Evolutionary conservation across 1,284 basidiomycete genomes (phyloP).

Genomic region (Leccinum fallax): DNA sequence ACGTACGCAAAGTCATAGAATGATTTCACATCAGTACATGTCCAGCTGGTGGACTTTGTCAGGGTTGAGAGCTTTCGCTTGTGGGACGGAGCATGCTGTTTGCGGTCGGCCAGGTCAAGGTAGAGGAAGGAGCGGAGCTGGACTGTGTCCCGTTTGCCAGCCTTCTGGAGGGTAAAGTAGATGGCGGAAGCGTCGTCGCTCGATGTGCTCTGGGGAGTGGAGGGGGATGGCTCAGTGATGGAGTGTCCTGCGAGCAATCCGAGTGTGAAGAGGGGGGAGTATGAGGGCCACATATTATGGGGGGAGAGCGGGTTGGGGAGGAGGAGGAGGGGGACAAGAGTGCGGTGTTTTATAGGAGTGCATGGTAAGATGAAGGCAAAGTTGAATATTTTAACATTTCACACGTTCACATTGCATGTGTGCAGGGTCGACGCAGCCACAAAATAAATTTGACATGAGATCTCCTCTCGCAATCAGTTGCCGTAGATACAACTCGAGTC

Average conservation of each 20-base stretch:
- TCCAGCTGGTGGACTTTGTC: constrained; percentile 33
- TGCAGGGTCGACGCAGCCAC: constrained; percentile 19
- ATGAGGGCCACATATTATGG: constrained; percentile 27
- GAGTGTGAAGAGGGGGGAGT: constrained; percentile 33
- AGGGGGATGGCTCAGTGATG: not conserved
- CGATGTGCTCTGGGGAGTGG: not conserved
- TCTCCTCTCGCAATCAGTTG: constrained; percentile 18
- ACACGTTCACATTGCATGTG: constrained; percentile 17
- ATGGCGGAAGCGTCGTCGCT: constrained; percentile 39
- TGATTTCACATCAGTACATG: constrained; percentile 28
- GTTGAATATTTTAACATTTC: constrained; percentile 22
- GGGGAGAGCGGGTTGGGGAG: not conserved
- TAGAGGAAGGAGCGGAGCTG: constrained; percentile 58
- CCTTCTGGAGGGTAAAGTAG: constrained; percentile 56
- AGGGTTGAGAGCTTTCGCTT: constrained; percentile 41
- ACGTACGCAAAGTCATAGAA: constrained; percentile 26
- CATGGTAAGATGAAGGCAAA: constrained; percentile 12
- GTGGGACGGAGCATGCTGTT: constrained; percentile 45
- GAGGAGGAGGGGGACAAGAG: not conserved
- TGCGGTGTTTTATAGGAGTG: constrained; percentile 18
- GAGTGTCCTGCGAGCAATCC: constrained; percentile 28
- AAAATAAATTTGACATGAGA: constrained; percentile 7
- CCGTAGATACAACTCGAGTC: not conserved
- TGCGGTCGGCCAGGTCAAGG: constrained; percentile 61
- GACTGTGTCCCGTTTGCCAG: constrained; percentile 36